Evolutionary conservation across 1,284 basidiomycete species (phyloP), one percentile per base, ranked within the genome.

Genomic region (Austroboletus niveus): DNA sequence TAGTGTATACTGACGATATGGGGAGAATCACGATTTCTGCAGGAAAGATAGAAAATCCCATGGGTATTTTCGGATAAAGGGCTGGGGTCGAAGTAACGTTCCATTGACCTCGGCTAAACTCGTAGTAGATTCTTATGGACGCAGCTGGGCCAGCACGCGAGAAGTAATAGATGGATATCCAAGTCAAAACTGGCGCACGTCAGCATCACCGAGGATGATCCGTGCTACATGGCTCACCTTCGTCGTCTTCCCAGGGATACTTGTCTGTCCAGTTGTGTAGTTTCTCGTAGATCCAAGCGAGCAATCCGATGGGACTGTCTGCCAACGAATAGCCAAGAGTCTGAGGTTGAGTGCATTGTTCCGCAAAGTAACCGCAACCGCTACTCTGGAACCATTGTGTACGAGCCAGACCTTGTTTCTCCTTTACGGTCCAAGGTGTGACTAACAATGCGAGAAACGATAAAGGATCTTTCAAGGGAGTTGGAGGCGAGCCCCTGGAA

Each of bases 201-300:
- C 15, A 34, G 48, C 35, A 39, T 6, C n/a, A 12, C 14, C 6
- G 12, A 47, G 35, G 48, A 45, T 22, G 55, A 45, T 3, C 51
- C 46, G 31, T 57, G 41, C 5, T 12, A 27, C 36, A 10, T 7
- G 2, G 9, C 42, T 42, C 34, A 76, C 77, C 67, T 67, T 80
- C 80, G 30, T 81, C 78, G 46, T 79, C 76, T 10, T 68, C 63
- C 77, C 77, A 82, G 4, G 65, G 64, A 57, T 81, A 82, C 1
- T 58, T 56, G 52, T 82, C 80, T 1, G 76, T 73, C 78, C 80
- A 82, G 15, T 63, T 59, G 4, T 75, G 68, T 0, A 84, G 63
- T 54, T 84, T 84, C 56, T 84, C 81, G 48, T 81, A 82, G 34
- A 85, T 77, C 79, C 81, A 84, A 1, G 76, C 78, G 2, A 84